These are phyloP conservation scores for Xylaria sp. DNA, from an alignment of 2,329 filamentous ascomycete species.

Conservation along the genomic window DNA sequence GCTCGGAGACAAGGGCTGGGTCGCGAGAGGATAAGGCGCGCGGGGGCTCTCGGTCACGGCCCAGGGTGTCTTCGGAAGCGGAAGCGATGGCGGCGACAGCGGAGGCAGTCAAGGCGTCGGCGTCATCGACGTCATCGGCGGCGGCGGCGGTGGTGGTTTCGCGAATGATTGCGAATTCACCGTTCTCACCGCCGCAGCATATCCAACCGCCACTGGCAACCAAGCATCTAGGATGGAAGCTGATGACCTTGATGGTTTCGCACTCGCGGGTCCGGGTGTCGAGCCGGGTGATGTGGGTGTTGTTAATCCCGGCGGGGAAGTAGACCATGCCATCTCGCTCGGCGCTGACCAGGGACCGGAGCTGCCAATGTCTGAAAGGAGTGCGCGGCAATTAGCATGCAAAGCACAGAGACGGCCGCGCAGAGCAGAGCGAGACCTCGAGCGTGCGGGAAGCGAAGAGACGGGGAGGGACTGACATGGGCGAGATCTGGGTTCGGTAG, in stretches of 20 bases:
- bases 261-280: conserved; percentile 76
- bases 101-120: conserved; percentile 44
- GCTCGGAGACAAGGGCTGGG: conserved; percentile 46
- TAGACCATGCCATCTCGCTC: conserved; percentile 82
- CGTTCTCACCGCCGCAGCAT: conserved; percentile 87
- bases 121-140: conserved; percentile 41
- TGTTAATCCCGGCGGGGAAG: conserved; percentile 80
- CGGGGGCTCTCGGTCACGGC: conserved; percentile 40
- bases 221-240: conserved; percentile 83
- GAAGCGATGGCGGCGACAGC: conserved; percentile 42
- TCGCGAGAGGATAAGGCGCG: conserved; percentile 43
- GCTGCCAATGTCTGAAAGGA: conserved; percentile 78
- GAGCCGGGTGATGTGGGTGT: conserved; percentile 72
- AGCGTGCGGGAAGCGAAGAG: background rate
- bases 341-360: conserved; percentile 89
- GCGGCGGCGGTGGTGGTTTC: conserved; percentile 48
- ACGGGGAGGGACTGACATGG: conserved; percentile 62
- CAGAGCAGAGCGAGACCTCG: conserved; percentile 5
- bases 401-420: conserved; percentile 4
- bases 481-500: conserved; percentile 73
- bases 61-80: conserved; percentile 50
- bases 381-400: conserved; percentile 26
- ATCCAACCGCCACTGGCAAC: conserved; percentile 89
- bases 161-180: conserved; percentile 85
- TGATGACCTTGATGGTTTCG: conserved; percentile 77